Base-by-base conservation (phyloP, 2,329 filamentous ascomycete genomes). In the Aspergillus niger region DNA sequence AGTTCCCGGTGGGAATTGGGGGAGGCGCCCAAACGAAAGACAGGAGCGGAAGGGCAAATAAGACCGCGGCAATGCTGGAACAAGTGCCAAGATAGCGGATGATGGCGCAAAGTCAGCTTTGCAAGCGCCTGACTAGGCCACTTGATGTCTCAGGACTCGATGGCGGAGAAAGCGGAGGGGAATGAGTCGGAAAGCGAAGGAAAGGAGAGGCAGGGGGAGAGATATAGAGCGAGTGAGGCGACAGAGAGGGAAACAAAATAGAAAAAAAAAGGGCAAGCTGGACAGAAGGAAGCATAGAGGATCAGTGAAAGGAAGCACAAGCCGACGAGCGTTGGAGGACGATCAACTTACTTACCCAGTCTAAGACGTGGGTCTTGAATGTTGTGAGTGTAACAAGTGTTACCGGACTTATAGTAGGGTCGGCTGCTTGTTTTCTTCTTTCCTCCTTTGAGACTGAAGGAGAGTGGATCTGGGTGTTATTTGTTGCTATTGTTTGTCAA, bases 301-400 rank as follows among this genome's bases (percentile, higher is more conserved):
- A 58, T 38, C 48, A 62, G 26, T 44, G 44, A 56, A 22, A 32
- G 52, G 54, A 58, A 55, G 44, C 55, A 62, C 52, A 61, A 38
- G 50, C 60, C 53, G 61, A 57, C 60, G 60, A 59, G 61, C 57
- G 54, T 63, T 60, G 54, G 59, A 63, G 51, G 39, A 36, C 49
- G 24, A 57, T 58, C 64, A 69, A 61, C 60, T 64, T 65, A 64
- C 61, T 64, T 65, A 64, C 61, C 62, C 60, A 60, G 44, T 49
- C 39, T 48, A 62, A 55, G 60, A 57, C 58, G 61, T 61, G 54
- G 56, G 66, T 61, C 60, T 51, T 43, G 43, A 55, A 41, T 44
- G 38, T n/a, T 55, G 30, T 26, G 32, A 50, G 47, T 55, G 57
- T 59, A 59, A 59, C 57, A 59, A 30, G 47, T 50, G 47, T 50